Conservation (phyloP, 2,329 filamentous ascomycete genomes). For the Aureobasidium leucospermi region DNA sequence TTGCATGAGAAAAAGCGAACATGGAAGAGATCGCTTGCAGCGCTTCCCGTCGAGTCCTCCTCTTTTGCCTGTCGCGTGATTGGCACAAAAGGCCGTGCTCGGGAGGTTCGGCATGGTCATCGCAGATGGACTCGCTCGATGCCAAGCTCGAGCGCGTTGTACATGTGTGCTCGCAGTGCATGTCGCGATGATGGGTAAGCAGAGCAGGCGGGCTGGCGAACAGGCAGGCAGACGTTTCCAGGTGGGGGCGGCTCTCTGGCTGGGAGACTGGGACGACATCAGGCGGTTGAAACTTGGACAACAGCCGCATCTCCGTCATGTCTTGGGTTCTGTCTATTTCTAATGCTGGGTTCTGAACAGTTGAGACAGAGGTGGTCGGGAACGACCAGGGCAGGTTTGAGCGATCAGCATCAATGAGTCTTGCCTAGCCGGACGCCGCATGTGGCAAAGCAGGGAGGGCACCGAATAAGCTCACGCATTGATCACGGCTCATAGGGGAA, state of each 20-base stretch:
- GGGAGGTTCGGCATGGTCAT: conserved; percentile 3
- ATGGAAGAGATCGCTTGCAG: neutral
- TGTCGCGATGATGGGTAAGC: neutral
- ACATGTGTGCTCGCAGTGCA: conserved; percentile 1
- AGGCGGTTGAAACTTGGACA: neutral
- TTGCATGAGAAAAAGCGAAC: neutral
- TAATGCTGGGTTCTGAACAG: neutral
- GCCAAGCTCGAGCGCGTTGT: conserved; percentile 6
- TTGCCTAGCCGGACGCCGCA: conserved; percentile 6
- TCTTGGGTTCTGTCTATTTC: neutral
- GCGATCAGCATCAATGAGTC: conserved; percentile 2
- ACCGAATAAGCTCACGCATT: conserved; percentile 1
- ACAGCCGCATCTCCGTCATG: neutral
- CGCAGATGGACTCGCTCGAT: neutral
- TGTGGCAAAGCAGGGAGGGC: neutral
- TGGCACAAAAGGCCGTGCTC: conserved; percentile 3
- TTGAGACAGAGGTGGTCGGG: neutral
- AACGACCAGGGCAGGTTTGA: neutral
- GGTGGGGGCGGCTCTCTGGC: neutral
- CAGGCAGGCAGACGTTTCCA: neutral
- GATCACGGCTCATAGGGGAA: neutral
- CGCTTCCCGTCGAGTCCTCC: neutral
- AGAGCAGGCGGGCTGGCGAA: neutral
- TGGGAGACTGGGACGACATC: neutral
- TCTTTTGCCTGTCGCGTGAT: neutral